These are phyloP conservation scores for Auricularia heimuer DNA, from an alignment of 768 basidiomycete species.

Conservation along the genomic window DNA sequence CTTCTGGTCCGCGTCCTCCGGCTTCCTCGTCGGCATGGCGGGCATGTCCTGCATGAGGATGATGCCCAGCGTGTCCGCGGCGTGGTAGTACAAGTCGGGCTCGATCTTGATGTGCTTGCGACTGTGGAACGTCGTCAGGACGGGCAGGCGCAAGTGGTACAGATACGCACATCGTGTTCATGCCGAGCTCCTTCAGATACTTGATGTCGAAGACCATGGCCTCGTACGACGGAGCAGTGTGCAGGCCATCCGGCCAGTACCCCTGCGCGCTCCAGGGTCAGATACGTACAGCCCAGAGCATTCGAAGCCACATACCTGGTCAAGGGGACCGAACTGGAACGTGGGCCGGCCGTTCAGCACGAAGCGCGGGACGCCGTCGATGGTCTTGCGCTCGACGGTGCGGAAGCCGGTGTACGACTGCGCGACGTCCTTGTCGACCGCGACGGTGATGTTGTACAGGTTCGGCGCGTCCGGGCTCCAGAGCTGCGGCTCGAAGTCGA, in stretches of 20 bases:
- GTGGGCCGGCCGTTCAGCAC: neutral
- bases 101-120: constrained; percentile 1
- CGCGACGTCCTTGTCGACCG: neutral
- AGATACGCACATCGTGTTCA: neutral
- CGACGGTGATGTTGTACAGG: constrained; percentile 1
- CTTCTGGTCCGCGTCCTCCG: neutral
- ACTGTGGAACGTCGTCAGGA: neutral
- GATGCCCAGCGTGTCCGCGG: neutral
- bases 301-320: neutral
- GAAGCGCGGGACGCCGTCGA: neutral
- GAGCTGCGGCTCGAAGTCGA: neutral
- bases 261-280: neutral
- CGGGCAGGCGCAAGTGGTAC: neutral
- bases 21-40: neutral
- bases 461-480: neutral
- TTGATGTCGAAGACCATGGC: neutral
- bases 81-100: neutral
- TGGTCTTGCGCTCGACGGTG: neutral
- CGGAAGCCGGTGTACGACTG: neutral
- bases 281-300: neutral
- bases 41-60: constrained; percentile 2
- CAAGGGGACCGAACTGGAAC: neutral
- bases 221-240: neutral
- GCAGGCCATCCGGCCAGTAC: neutral
- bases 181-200: neutral